Base-by-base conservation (phyloP, 1,284 basidiomycete species). In the Earliella scabrosa region DNA sequence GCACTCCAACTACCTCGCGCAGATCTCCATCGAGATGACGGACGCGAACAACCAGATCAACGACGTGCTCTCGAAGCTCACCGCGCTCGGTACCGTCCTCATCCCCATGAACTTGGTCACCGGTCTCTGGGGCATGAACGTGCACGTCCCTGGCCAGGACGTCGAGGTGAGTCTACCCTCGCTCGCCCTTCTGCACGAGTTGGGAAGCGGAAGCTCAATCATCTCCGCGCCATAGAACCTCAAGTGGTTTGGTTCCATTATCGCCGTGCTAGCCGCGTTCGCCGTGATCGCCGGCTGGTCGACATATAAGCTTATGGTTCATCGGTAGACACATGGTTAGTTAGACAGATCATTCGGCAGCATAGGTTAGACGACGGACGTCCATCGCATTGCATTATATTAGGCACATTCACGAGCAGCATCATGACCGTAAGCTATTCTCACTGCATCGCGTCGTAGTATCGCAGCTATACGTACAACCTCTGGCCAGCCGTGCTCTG, bases 1-100 rank as follows among this genome's bases (percentile, higher is more conserved):
- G 39, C 97, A 99, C 75, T 98, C 95, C n/a, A 99, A 99, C 73
- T 99, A 98, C 76, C 88, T 98, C 51, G 96, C 96, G 1, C 96
- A 98, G 69, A 98, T 98, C 66, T 96, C 93, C 38, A 97, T 98
- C 74, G 96, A 98, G 77, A 98, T 97, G 95, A 98, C 97, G 29
- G 97, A 99, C 69, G 97, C 97, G 50, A 99, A 99, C 77, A 99
- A 99, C 74, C 96, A 98, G 77, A 99, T 98, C 78, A 99, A 99
- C 76, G 96, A 99, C 71, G 97, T 99, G 3, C 85, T 99, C 5
- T 95, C 92, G n/a, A 98, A 98, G 78, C 81, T 99, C 59, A 99
- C 97, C 0, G 97, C 97, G 8, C 82, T 99, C 36, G 97, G 97
- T 86, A 98, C 97, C 0, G 88, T 99, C 4, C 87, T 99, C 61